phyloP scores from a whole-genome alignment of 2,329 filamentous ascomycete species.

The Sarocladium kiliense region DNA sequence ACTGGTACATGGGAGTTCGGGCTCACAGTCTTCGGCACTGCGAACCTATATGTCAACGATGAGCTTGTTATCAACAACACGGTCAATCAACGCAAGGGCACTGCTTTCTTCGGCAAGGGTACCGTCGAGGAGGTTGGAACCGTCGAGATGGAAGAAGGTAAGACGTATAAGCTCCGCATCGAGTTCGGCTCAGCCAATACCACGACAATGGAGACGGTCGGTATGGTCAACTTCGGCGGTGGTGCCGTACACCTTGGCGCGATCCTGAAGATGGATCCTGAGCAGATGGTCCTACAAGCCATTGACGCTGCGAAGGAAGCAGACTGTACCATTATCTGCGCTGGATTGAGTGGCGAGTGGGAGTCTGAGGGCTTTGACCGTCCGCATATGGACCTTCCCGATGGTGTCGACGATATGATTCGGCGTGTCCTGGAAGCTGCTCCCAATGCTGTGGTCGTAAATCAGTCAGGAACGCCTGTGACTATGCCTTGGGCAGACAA shows the following conservation, averaged over 20 bases:
- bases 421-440: constrained; percentile 49
- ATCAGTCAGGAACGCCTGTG: constrained; percentile 73
- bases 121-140: constrained; percentile 25
- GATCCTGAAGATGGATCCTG: constrained; percentile 11
- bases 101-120: constrained; percentile 29
- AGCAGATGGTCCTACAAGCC: constrained; percentile 11
- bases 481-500: constrained; percentile 64
- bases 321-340: constrained; percentile 49
- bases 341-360: constrained; percentile 48
- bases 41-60: constrained; percentile 26
- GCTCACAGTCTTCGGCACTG: constrained; percentile 28
- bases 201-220: constrained; percentile 8
- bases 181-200: constrained; percentile 8
- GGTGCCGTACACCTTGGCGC: constrained; percentile 10
- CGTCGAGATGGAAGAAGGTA: constrained; percentile 12
- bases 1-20: constrained; percentile 20
- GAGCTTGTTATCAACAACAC: constrained; percentile 26
- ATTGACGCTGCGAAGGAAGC: constrained; percentile 42
- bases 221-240: constrained; percentile 8
- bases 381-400: constrained; percentile 64
- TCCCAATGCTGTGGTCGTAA: constrained; percentile 59
- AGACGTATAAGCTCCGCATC: constrained; percentile 8
- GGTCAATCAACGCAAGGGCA: constrained; percentile 3
- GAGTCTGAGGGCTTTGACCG: constrained; percentile 55
- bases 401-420: constrained; percentile 51